phyloP scores from a whole-genome alignment of 805 yeast species.

The Isabelozyma gotoi region DNA sequence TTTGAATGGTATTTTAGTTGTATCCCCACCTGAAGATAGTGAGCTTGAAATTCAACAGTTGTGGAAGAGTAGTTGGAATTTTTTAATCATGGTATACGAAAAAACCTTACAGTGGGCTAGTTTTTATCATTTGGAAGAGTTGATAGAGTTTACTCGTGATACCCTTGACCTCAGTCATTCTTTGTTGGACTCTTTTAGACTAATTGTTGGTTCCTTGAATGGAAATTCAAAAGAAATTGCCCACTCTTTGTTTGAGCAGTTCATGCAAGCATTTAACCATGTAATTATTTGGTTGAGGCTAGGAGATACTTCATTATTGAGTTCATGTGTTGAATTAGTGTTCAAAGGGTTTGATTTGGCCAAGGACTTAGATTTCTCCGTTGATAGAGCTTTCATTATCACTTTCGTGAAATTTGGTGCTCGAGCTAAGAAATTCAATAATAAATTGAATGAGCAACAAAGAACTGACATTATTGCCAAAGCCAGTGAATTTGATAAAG shows the following conservation, averaged over 20 bases:
- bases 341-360: slow-evolving; percentile 67
- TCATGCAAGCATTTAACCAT: slow-evolving; percentile 62
- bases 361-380: slow-evolving; percentile 46
- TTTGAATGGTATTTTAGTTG: slow-evolving; percentile 51
- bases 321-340: slow-evolving; percentile 71
- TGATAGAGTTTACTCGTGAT: slow-evolving; percentile 84
- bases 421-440: slow-evolving; percentile 65
- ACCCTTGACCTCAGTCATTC: slow-evolving; percentile 74
- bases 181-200: slow-evolving; percentile 63
- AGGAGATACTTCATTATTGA: slow-evolving; percentile 72
- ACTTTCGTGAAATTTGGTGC: slow-evolving; percentile 63
- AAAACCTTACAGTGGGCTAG: slow-evolving; percentile 78
- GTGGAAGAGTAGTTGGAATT: slow-evolving; percentile 76
- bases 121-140: slow-evolving; percentile 50
- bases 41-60: slow-evolving; percentile 28
- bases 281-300: slow-evolving; percentile 80
- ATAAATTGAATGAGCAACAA: slow-evolving; percentile 68
- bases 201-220: slow-evolving; percentile 23
- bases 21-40: slow-evolving; percentile 11
- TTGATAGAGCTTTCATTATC: slow-evolving; percentile 54
- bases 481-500: slow-evolving; percentile 55
- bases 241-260: slow-evolving; percentile 43
- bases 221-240: slow-evolving; percentile 5
- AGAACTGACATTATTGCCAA: slow-evolving; percentile 59
- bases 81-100: slow-evolving; percentile 64